phyloP scores from a whole-genome alignment of 2,329 filamentous ascomycete species.

The Colletotrichum destructivum region DNA sequence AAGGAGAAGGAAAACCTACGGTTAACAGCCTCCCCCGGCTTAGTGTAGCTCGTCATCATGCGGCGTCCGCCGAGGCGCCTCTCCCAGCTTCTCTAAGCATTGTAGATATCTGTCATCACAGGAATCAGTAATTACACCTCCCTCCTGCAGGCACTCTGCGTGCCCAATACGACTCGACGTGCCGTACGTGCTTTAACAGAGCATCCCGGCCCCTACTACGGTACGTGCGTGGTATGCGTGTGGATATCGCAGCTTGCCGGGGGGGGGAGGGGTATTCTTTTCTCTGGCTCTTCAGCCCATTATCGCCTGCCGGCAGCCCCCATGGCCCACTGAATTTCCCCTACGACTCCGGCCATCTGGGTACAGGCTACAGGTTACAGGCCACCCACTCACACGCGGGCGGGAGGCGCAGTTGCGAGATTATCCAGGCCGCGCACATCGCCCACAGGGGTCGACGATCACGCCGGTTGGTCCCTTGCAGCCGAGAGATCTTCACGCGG shows the following conservation, averaged over 20 bases:
- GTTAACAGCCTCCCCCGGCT: neutral
- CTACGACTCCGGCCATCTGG: constrained; percentile 17
- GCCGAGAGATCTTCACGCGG: constrained; percentile 3
- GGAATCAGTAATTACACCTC: too few species aligned
- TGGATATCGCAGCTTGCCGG: neutral
- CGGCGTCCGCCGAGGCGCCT: constrained; percentile 2
- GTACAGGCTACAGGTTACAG: neutral
- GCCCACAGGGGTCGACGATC: neutral
- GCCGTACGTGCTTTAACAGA: neutral
- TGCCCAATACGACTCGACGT: neutral
- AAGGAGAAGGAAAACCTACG: neutral
- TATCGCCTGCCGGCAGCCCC: neutral
- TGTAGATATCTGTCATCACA: too few species aligned
- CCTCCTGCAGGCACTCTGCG: neutral
- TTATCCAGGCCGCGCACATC: neutral
- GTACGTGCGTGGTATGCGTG: too few species aligned
- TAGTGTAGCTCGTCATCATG: neutral
- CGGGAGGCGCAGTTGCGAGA: too few species aligned
- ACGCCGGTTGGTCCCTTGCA: neutral
- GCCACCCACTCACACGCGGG: neutral
- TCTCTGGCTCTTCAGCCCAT: neutral
- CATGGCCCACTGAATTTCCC: neutral
- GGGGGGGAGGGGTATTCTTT: neutral
- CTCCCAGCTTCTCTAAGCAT: neutral
- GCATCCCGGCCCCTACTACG: neutral